Evolutionary conservation across 1,284 basidiomycete species (phyloP).

Genomic region (Fomitopsis schrenkii): DNA sequence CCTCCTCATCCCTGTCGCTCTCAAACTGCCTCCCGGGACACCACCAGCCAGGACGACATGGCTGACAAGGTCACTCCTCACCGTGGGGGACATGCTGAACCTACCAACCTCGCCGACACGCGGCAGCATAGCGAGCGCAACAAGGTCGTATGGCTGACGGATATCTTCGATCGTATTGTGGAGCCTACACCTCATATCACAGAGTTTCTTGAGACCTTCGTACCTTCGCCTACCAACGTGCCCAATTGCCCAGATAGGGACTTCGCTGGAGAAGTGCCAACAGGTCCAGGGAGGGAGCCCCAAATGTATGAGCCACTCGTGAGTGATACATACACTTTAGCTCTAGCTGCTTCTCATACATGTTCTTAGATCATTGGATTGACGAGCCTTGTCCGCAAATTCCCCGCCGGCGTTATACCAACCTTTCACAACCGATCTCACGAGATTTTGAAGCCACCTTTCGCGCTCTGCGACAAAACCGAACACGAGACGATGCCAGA

Average conservation of each 20-base stretch:
- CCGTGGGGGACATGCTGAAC: neutral
- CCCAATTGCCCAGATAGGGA: neutral
- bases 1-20: neutral
- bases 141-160: neutral
- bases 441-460: neutral
- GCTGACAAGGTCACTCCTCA: neutral
- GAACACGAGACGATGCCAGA: neutral
- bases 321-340: neutral
- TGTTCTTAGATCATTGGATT: neutral
- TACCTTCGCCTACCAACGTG: neutral
- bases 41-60: neutral
- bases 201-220: neutral
- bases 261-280: neutral
- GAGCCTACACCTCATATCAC: neutral
- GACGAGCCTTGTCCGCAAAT: neutral
- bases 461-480: neutral
- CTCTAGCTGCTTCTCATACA: neutral
- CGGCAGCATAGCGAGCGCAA: neutral
- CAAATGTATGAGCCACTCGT: neutral
- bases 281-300: neutral
- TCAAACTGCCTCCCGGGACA: neutral
- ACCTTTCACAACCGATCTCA: neutral
- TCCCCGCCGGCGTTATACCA: neutral
- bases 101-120: neutral
- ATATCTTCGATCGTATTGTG: neutral